Percentiles rank a stretch among this genome's conserved stretches.
Conservation (phyloP, 2,329 filamentous ascomycete species). For the Beauveria bassiana region DNA sequence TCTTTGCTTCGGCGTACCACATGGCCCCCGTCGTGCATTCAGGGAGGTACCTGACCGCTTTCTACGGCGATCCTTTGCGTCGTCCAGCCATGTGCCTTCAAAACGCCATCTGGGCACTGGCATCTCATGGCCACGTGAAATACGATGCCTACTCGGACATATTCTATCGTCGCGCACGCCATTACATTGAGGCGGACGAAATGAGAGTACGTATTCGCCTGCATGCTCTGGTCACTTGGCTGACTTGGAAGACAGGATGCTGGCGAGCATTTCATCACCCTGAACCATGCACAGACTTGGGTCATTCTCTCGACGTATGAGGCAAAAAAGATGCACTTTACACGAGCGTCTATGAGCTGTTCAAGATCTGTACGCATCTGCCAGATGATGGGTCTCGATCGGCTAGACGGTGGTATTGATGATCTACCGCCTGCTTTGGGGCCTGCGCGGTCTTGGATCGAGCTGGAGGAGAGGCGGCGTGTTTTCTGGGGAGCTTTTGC, state of each 20-base stretch:
- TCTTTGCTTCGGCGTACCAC: slow-evolving; percentile 67
- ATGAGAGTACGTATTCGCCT: slow-evolving; percentile 50
- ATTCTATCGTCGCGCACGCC: slow-evolving; percentile 74
- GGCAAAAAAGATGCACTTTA: slow-evolving; percentile 78
- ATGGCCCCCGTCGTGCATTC: slow-evolving; percentile 72
- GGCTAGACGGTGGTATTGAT: slow-evolving; percentile 57
- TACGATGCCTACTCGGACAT: slow-evolving; percentile 65
- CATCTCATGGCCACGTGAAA: slow-evolving; percentile 62
- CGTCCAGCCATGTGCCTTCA: slow-evolving; percentile 76
- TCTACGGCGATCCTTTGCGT: slow-evolving; percentile 63
- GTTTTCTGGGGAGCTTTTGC: slow-evolving; percentile 83
- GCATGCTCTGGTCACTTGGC: no score
- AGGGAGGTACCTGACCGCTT: slow-evolving; percentile 63
- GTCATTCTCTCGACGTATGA: slow-evolving; percentile 67
- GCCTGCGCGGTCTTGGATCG: slow-evolving; percentile 71
- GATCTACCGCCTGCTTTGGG: slow-evolving; percentile 67
- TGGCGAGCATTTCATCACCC: slow-evolving; percentile 70
- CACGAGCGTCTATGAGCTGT: slow-evolving; percentile 74
- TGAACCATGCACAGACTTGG: slow-evolving; percentile 80
- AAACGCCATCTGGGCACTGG: slow-evolving; percentile 83
- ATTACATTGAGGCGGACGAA: slow-evolving; percentile 77
- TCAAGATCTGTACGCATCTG: slow-evolving; percentile 63
- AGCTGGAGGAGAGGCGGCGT: slow-evolving; percentile 66
- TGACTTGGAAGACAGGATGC: slow-evolving; percentile 40
- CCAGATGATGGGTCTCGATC: slow-evolving; percentile 80